Base-by-base conservation (phyloP, 371 early-diverging fungal genomes). In the Mortierella sp. region DNA sequence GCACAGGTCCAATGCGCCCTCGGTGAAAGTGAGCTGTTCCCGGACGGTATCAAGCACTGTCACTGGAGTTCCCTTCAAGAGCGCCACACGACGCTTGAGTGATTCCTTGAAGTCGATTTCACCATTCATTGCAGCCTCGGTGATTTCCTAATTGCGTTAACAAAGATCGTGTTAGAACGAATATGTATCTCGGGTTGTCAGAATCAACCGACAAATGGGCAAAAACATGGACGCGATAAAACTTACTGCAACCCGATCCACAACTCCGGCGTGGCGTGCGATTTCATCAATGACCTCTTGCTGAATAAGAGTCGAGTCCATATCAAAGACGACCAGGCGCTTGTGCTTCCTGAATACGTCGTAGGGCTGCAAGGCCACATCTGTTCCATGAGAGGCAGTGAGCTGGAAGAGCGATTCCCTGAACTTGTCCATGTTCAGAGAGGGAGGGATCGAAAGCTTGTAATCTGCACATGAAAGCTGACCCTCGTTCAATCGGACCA, bases 221-320 rank as follows among this genome's bases (percentile, higher is more conserved):
- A 14, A 43, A 16, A n/a, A 16, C n/a, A 14, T 4, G 14, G 39
- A 39, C 14, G 39, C 56, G 34, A 13, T 27, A 19, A 27, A 37
- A 80, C 88, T 77, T 88, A 92, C 96, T 21, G 97, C 90, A 5
- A 98, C 96, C 79, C 96, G 79, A 19, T 92, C 91, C 39, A 95
- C 92, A 22, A 97, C 94, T 49, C 97, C 97, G 10, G 94, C 92
- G 66, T 92, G 80, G 31, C 91, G 81, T 14, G 98, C 99, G 80
- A 98, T 93, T 82, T 98, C 98, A 79, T 98, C 99, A 85, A 98
- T 98, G 21, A 96, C 97, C 71, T 98, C 99, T 79, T 98, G 97
- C 73, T 94, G 93, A 70, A 98, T 98, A 57, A 98, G 79, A 0
- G 99, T 98, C 4, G 96, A 96, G 72, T 98, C 99, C 97, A 98